These are phyloP conservation scores for Solanum hybrid DNA, from an alignment of 305 asterid genomes.

Conservation along the genomic window DNA sequence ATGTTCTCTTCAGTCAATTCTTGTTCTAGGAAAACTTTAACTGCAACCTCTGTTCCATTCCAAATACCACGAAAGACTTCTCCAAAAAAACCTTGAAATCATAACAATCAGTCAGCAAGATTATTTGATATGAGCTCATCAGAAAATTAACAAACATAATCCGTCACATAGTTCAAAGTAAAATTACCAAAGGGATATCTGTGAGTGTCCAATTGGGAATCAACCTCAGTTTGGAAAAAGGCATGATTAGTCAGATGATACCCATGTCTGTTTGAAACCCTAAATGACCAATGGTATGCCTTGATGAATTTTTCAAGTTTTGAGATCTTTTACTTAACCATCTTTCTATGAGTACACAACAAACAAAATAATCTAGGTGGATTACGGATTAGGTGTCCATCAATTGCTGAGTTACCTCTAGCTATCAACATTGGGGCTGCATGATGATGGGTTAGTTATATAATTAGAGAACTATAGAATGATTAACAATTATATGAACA, in stretches of 20 bases:
- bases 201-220: not conserved
- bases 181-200: not conserved
- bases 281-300: not conserved
- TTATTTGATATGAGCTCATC: not conserved
- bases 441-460: not conserved
- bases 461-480: not conserved
- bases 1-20: constrained; percentile 95
- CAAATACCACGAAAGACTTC: constrained; percentile 97
- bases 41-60: constrained; percentile 98
- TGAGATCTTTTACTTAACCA: not conserved
- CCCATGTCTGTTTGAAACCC: not conserved
- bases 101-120: not conserved
- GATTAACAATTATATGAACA: not conserved
- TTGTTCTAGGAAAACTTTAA: constrained; percentile 94
- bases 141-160: not conserved
- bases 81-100: constrained; percentile 76
- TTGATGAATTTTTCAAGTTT: not conserved
- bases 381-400: not conserved
- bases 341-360: not conserved
- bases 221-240: not conserved
- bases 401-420: not conserved
- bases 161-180: not conserved
- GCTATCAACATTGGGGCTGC: not conserved
- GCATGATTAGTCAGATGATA: not conserved
- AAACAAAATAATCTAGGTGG: not conserved